Conservation (phyloP, 2,329 filamentous ascomycete genomes). For the Lecanicillium sp. region DNA sequence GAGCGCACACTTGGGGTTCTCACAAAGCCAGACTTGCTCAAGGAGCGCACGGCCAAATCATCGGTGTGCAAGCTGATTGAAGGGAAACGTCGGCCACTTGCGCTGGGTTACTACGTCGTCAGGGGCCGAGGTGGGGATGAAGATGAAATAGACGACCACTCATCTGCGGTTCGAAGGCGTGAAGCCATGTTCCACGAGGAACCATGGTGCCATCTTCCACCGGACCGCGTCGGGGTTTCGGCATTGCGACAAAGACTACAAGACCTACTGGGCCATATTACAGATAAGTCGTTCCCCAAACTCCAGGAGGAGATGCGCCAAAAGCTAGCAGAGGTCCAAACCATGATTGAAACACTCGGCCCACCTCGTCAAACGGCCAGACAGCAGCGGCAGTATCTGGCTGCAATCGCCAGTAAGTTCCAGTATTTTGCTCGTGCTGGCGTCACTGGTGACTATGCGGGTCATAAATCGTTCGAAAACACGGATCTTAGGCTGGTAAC, state of each 20-base stretch:
- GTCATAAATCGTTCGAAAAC: constrained; percentile 7
- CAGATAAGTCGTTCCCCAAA: constrained; percentile 18
- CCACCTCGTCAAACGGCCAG: constrained; percentile 8
- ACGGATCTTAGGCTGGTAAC: constrained; percentile 15
- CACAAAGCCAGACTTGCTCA: constrained; percentile 37
- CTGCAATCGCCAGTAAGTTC: constrained; percentile 12
- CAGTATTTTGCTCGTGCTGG: constrained; percentile 11
- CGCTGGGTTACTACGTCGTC: constrained; percentile 16
- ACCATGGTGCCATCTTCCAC: constrained; percentile 10
- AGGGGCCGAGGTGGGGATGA: constrained; percentile 17
- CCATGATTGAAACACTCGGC: constrained; percentile 10
- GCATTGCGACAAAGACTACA: constrained; percentile 16
- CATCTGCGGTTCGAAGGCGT: not conserved
- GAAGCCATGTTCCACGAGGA: not conserved
- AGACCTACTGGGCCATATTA: constrained; percentile 18
- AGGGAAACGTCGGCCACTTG: constrained; percentile 12
- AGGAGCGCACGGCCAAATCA: constrained; percentile 11
- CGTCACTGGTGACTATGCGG: constrained; percentile 10
- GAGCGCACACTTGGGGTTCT: constrained; percentile 34
- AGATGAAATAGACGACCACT: too few species aligned
- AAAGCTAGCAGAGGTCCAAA: constrained; percentile 6
- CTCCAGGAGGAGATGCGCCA: constrained; percentile 15
- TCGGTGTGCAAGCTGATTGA: constrained; percentile 11
- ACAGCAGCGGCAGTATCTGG: constrained; percentile 13
- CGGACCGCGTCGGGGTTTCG: constrained; percentile 15